A percentile compares a stretch with the other conserved stretches of the same genome.
These are phyloP conservation scores for Thelephora terrestris DNA, from an alignment of 1,284 basidiomycete genomes.

Conservation along the genomic window DNA sequence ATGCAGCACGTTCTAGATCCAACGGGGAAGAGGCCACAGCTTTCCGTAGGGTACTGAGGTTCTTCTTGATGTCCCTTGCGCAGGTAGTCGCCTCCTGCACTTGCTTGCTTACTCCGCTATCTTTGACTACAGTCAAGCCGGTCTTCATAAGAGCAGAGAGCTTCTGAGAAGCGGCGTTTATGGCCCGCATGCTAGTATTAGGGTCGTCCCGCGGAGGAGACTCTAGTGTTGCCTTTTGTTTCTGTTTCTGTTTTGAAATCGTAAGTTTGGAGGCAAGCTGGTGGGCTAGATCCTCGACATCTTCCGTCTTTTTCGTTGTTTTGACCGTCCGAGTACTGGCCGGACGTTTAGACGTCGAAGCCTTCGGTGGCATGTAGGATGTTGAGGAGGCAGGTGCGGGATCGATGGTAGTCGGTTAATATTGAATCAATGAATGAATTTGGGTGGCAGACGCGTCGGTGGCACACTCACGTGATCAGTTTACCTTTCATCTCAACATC, in stretches of 20 bases:
- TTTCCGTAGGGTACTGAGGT: slow-evolving; percentile 24
- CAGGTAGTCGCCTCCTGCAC: slow-evolving; percentile 11
- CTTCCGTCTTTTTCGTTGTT: background rate
- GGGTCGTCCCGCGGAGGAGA: slow-evolving; percentile 15
- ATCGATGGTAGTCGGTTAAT: background rate
- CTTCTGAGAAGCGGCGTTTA: slow-evolving; percentile 51
- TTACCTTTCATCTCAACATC: background rate
- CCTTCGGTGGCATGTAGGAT: no score
- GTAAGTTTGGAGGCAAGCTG: slow-evolving; percentile 5
- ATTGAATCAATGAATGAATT: background rate
- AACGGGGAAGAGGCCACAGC: slow-evolving; percentile 24
- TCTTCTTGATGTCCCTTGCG: slow-evolving; percentile 19
- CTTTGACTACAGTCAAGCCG: slow-evolving; percentile 39
- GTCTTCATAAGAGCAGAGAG: slow-evolving; percentile 42
- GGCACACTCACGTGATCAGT: background rate
- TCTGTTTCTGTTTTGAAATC: slow-evolving; percentile 12
- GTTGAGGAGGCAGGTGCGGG: background rate
- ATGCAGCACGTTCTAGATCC: slow-evolving; percentile 63
- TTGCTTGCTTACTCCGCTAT: slow-evolving; percentile 19
- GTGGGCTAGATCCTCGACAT: slow-evolving; percentile 4
- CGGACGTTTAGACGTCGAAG: no score
- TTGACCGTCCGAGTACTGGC: background rate
- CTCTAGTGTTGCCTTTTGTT: slow-evolving; percentile 1
- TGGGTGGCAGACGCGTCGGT: background rate
- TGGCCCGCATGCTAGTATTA: slow-evolving; percentile 40